Evolutionary conservation across 129 eudicot species (phyloP).

Genomic region (Chrysanthemum lavandulifolium): DNA sequence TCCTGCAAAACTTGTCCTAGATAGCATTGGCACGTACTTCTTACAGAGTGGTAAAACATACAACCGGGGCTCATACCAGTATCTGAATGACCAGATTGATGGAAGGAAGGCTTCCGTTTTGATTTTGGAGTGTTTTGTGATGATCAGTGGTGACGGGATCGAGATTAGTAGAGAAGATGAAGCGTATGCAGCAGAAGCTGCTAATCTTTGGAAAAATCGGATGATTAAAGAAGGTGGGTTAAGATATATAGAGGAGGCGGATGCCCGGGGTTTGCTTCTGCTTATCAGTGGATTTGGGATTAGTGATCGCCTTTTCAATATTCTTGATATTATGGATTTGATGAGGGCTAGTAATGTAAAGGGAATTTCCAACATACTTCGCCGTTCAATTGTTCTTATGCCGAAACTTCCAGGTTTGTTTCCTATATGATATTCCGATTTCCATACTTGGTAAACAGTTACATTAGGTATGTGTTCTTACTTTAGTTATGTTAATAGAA

Average conservation of each 20-base stretch:
- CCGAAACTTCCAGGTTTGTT: slow-evolving; percentile 51
- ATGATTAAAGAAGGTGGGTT: slow-evolving; percentile 57
- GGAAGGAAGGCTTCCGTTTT: slow-evolving; percentile 48
- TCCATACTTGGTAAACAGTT: neutral
- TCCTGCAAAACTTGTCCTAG: slow-evolving; percentile 56
- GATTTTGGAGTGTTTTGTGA: slow-evolving; percentile 60
- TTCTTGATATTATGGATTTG: slow-evolving; percentile 56
- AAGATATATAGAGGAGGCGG: slow-evolving; percentile 38
- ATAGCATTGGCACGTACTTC: slow-evolving; percentile 55
- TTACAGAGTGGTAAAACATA: slow-evolving; percentile 42
- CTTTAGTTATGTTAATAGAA: neutral
- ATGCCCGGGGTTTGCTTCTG: slow-evolving; percentile 73
- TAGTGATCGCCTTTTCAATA: slow-evolving; percentile 37
- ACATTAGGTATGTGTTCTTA: neutral
- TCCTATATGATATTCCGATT: neutral
- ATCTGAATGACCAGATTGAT: slow-evolving; percentile 12
- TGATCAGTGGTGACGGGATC: slow-evolving; percentile 34
- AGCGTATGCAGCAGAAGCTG: slow-evolving; percentile 41
- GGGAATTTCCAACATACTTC: slow-evolving; percentile 39
- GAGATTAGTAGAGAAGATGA: slow-evolving; percentile 34
- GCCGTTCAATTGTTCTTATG: slow-evolving; percentile 45
- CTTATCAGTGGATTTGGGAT: slow-evolving; percentile 68
- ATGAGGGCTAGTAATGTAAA: slow-evolving; percentile 34
- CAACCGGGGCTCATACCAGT: slow-evolving; percentile 15
- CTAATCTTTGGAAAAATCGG: slow-evolving; percentile 55